Base-by-base conservation (phyloP, 148 eudicot genomes). In the Persicaria tinctoria region DNA sequence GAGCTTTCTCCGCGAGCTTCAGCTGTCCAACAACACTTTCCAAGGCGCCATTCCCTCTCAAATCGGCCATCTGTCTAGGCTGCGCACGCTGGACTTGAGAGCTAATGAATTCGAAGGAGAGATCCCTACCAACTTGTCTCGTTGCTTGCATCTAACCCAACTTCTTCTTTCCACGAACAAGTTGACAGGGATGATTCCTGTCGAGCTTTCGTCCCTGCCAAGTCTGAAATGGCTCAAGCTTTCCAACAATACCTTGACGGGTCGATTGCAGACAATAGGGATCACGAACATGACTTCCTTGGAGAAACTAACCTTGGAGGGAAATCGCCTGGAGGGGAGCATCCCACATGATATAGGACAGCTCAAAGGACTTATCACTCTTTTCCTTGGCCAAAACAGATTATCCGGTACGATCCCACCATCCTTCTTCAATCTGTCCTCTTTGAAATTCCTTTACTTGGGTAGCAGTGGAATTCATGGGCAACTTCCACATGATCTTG, bases 361-460 rank as follows among this genome's bases (percentile, higher is more conserved):
- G n/a, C 54, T 47, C 73, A 70, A 50, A 47, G 32, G 73, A 10
- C 54, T 70, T 13, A 17, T 4, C 16, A 3, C 16, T 11, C 73
- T 70, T 47, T 8, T 10, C 5, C 55, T 70, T 17, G 73, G 53
- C 5, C 10, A 23, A 8, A 70, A 83, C 68, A 60, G 45, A 54
- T 55, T 83, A 9, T 50, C 73, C 2, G 85, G 85, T 47, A 46
- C 0, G n/a, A 48, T 80, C 49, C 85, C 83, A 4, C 76, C 75
- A 68, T 76, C 82, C 5, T 68, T 82, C 6, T 83, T 47, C 51
- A 83, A 83, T 62, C 73, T 77, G 16, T 77, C 85, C 11, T 44
- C 27, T 8, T 55, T 83, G 16, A 27, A 5, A 6, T 3, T 0
- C 1, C 73, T 83, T 11, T 0, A 9, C 41, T 23, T 70, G 4